phyloP scores from a whole-genome alignment of 108 stramenopile genomes.

The Fragilaria crotonensis region DNA sequence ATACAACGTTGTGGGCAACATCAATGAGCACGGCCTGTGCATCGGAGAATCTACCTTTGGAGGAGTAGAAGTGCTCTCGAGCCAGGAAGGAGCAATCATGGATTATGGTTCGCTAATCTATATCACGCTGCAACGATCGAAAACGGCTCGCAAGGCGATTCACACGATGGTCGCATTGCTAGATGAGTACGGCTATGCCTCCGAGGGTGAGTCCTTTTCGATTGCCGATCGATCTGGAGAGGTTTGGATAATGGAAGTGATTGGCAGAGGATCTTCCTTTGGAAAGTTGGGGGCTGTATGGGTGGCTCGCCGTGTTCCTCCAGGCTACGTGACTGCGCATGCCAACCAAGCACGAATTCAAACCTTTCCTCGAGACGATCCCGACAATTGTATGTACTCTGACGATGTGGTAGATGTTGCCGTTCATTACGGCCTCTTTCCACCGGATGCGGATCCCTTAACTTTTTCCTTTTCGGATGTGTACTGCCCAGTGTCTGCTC shows the following conservation, averaged over 20 bases:
- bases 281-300: conserved; percentile 54
- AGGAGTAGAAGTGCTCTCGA: conserved; percentile 34
- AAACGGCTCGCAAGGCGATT: conserved; percentile 55
- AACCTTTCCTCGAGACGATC: conserved; percentile 42
- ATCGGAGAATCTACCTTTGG: conserved; percentile 82
- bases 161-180: conserved; percentile 44
- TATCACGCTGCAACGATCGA: conserved; percentile 55
- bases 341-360: conserved; percentile 72
- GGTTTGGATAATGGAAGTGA: conserved; percentile 80
- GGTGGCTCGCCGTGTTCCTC: conserved; percentile 60
- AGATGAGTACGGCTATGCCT: conserved; percentile 59
- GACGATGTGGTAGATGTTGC: conserved; percentile 58
- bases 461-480: conserved; percentile 57
- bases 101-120: conserved; percentile 80
- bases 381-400: conserved; percentile 37
- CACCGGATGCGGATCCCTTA: conserved; percentile 18
- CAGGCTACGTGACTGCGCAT: conserved; percentile 46
- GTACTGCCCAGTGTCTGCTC: conserved; percentile 52
- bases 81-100: conserved; percentile 35
- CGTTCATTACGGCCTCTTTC: conserved; percentile 47
- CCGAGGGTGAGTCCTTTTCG: conserved; percentile 57
- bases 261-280: conserved; percentile 41
- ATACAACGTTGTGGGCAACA: conserved; percentile 69
- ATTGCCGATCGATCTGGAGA: conserved; percentile 58
- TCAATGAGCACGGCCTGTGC: conserved; percentile 57